phyloP scores from a whole-genome alignment of 257 asterid genomes.

The Solanum tacnaense region DNA sequence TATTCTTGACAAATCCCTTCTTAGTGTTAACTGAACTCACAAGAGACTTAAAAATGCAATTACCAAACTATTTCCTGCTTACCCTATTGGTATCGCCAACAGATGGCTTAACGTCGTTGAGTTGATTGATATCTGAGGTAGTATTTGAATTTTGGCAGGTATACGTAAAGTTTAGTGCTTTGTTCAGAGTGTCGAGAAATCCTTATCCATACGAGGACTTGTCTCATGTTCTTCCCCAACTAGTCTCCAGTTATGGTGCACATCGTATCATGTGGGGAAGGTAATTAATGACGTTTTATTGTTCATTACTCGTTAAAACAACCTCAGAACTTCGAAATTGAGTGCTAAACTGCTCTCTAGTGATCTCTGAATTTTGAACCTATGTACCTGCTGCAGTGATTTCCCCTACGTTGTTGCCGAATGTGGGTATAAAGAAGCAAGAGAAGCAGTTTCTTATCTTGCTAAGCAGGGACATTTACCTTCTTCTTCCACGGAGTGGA shows the following conservation, averaged over 20 bases:
- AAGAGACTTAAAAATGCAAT: background rate
- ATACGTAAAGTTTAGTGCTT: conserved; percentile 62
- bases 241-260: conserved; percentile 66
- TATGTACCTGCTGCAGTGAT: conserved; percentile 35
- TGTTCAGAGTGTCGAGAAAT: conserved; percentile 63
- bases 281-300: conserved; percentile 14
- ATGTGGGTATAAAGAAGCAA: conserved; percentile 72
- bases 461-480: conserved; percentile 31
- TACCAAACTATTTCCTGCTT: background rate
- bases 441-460: conserved; percentile 40
- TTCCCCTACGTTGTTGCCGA: conserved; percentile 66
- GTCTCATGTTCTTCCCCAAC: conserved; percentile 25
- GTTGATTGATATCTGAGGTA: background rate
- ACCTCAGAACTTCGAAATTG: background rate
- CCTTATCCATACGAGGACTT: conserved; percentile 57
- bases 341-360: background rate
- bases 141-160: conserved; percentile 29
- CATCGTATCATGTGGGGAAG: conserved; percentile 90
- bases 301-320: background rate
- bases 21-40: background rate
- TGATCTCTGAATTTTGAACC: background rate
- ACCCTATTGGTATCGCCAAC: background rate
- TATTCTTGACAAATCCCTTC: background rate
- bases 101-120: background rate
- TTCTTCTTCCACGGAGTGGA: conserved; percentile 50